A percentile compares a stretch with the other conserved stretches of the same genome.
These are phyloP conservation scores for Diatrype stigma DNA, from an alignment of 2,329 filamentous ascomycete species.

Conservation along the genomic window DNA sequence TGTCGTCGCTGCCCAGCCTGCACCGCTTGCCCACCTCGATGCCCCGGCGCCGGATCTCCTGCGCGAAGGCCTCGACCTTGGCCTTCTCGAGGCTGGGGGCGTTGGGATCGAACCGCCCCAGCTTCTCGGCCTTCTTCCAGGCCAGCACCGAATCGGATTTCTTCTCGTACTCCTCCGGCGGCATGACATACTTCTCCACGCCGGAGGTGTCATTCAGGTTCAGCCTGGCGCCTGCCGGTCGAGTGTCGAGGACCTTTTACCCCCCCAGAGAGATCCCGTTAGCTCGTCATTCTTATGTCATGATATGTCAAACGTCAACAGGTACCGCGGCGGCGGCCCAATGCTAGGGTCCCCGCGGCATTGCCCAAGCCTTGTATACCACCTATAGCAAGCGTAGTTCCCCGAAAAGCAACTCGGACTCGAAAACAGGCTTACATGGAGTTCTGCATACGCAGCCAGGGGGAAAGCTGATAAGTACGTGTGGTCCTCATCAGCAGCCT, in stretches of 20 bases:
- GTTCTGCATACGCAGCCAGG: constrained; percentile 70
- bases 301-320: background rate
- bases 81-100: constrained; percentile 71
- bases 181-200: constrained; percentile 88
- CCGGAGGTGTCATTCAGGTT: constrained; percentile 78
- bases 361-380: background rate
- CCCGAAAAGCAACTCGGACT: constrained; percentile 4
- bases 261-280: constrained; percentile 16
- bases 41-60: constrained; percentile 67
- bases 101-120: constrained; percentile 92
- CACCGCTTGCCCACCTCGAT: constrained; percentile 61
- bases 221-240: constrained; percentile 68
- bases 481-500: constrained; percentile 69
- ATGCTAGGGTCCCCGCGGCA: background rate
- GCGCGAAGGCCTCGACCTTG: constrained; percentile 63
- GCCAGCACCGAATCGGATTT: constrained; percentile 85
- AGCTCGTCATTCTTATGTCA: constrained; percentile 10
- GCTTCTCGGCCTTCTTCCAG: constrained; percentile 91
- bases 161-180: constrained; percentile 78
- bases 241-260: constrained; percentile 78
- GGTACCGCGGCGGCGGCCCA: background rate
- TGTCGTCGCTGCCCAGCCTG: constrained; percentile 63
- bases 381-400: background rate
- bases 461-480: constrained; percentile 61
- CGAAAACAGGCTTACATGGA: constrained; percentile 59